Evolutionary conservation across 805 yeast species (phyloP).

Genomic region (Candida piceae): DNA sequence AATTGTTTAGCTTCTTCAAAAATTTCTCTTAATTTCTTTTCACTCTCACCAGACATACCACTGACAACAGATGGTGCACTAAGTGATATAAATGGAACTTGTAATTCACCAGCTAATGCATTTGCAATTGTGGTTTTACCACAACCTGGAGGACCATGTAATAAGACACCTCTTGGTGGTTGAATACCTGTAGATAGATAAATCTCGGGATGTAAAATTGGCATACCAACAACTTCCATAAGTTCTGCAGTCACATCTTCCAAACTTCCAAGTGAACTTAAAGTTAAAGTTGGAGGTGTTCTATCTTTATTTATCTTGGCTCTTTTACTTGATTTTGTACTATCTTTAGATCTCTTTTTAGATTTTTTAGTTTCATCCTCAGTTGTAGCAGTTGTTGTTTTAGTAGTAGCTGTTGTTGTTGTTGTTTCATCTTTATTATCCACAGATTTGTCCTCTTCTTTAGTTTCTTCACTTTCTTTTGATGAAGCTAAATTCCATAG

Average conservation of each 20-base stretch:
- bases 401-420: not conserved
- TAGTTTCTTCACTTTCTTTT: conserved; percentile 9
- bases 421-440: conserved; percentile 15
- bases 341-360: conserved; percentile 46
- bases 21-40: conserved; percentile 85
- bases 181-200: conserved; percentile 84
- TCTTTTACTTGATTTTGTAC: conserved; percentile 20
- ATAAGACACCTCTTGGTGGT: conserved; percentile 89
- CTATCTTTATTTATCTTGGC: conserved; percentile 47
- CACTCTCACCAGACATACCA: conserved; percentile 99
- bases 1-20: conserved; percentile 86
- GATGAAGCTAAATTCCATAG: conserved; percentile 49
- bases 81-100: conserved; percentile 85
- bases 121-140: conserved; percentile 96
- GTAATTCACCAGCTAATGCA: conserved; percentile 91
- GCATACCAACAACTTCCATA: conserved; percentile 87
- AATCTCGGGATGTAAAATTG: conserved; percentile 90
- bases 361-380: conserved; percentile 18
- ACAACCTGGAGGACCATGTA: conserved; percentile 99
- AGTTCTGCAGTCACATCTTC: conserved; percentile 79
- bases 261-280: conserved; percentile 84
- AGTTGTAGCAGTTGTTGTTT: not conserved
- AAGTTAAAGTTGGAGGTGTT: conserved; percentile 61
- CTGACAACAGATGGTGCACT: conserved; percentile 96
- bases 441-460: conserved; percentile 15